A percentile compares a stretch with the other conserved stretches of the same genome.
Evolutionary conservation across 2,329 filamentous ascomycete species (phyloP).

Genomic region (Massarina eburnea): DNA sequence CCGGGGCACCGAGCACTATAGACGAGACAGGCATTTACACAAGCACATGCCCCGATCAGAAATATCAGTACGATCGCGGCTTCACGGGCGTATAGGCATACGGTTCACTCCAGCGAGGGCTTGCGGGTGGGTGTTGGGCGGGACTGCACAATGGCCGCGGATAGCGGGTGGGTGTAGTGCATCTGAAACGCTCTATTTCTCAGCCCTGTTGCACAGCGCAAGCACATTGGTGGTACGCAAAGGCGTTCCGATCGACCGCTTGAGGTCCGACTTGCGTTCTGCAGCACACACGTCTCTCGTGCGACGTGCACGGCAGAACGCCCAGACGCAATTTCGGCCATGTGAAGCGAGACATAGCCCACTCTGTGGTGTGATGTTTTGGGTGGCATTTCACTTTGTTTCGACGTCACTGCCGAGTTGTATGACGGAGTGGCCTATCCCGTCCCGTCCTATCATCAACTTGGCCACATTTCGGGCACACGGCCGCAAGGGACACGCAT

Average conservation of each 20-base stretch:
- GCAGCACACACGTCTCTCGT: slow-evolving; percentile 17
- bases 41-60: slow-evolving; percentile 18
- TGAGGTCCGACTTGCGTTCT: slow-evolving; percentile 22
- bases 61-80: neutral
- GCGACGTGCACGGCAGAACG: slow-evolving; percentile 15
- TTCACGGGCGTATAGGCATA: slow-evolving; percentile 17
- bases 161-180: slow-evolving; percentile 12
- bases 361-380: slow-evolving; percentile 5
- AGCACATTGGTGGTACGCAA: slow-evolving; percentile 21
- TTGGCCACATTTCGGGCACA: neutral
- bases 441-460: no score
- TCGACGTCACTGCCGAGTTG: slow-evolving; percentile 12
- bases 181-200: slow-evolving; percentile 22
- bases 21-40: slow-evolving; percentile 26
- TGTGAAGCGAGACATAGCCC: slow-evolving; percentile 21
- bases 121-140: slow-evolving; percentile 1
- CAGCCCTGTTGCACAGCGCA: slow-evolving; percentile 20
- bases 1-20: slow-evolving; percentile 10
- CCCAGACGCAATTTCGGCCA: slow-evolving; percentile 18
- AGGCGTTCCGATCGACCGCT: slow-evolving; percentile 25
- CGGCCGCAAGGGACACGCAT: neutral
- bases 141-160: slow-evolving; percentile 11
- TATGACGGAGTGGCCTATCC: slow-evolving; percentile 13
- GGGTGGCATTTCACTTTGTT: slow-evolving; percentile 9
- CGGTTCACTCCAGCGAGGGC: slow-evolving; percentile 15